Conservation (phyloP, 2,329 filamentous ascomycete genomes). For the Hypoxylon sp. region DNA sequence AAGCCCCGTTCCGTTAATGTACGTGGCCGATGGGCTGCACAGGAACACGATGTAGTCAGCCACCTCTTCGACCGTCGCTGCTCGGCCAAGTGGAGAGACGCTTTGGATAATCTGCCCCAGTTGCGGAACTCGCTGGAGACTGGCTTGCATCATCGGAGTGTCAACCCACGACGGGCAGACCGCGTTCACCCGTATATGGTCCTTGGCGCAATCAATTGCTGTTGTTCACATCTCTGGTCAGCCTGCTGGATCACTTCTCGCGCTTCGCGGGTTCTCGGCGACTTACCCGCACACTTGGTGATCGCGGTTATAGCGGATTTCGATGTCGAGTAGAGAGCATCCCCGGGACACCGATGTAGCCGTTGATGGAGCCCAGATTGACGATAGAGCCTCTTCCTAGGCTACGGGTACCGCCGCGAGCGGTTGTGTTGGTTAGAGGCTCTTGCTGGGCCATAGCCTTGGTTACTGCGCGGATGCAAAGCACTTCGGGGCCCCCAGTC, state of each 20-base stretch:
- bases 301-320: constrained; percentile 28
- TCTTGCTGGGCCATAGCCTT: constrained; percentile 18
- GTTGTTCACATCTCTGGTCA: background rate
- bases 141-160: constrained; percentile 17
- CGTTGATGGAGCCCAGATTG: constrained; percentile 21
- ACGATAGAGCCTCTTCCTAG: constrained; percentile 29
- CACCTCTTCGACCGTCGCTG: constrained; percentile 17
- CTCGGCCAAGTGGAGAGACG: background rate
- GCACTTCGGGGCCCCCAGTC: background rate
- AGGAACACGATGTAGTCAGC: constrained; percentile 22
- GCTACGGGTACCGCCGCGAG: constrained; percentile 14
- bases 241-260: background rate
- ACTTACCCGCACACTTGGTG: constrained; percentile 26
- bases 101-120: constrained; percentile 6
- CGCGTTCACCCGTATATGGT: background rate
- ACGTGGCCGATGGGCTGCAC: constrained; percentile 16
- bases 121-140: background rate
- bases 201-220: background rate
- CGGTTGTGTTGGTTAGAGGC: constrained; percentile 3
- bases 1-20: constrained; percentile 16
- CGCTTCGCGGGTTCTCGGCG: background rate
- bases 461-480: constrained; percentile 12
- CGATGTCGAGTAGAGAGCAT: constrained; percentile 22
- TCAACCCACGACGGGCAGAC: background rate
- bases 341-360: constrained; percentile 3